Conservation (phyloP, 1,284 basidiomycete genomes). For the Trichosporon ovoides region DNA sequence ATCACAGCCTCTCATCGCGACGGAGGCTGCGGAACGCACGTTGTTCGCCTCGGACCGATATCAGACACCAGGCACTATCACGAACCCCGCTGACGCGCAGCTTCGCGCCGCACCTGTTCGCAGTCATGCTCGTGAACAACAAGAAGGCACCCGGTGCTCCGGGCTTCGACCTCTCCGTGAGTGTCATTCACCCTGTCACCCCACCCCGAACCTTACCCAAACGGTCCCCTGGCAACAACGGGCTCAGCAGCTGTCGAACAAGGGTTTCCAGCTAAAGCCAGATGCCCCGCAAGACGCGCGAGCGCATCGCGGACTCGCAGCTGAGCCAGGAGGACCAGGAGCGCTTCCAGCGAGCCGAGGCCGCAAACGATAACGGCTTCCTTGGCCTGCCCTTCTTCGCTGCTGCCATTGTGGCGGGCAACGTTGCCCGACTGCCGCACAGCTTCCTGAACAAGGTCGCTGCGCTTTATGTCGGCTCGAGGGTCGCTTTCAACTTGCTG, state of each 20-base stretch:
- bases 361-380: conserved; percentile 32
- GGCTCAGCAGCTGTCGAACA: too few relatives aligned
- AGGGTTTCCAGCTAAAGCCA: too few relatives aligned
- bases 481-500: conserved; percentile 27
- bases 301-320: conserved; percentile 73
- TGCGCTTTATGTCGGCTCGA: conserved; percentile 28
- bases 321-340: conserved; percentile 71
- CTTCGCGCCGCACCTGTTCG: conserved; percentile 20
- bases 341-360: conserved; percentile 29
- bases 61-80: too few relatives aligned
- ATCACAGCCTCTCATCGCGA: too few relatives aligned
- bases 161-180: conserved; percentile 22
- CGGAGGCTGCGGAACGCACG: too few relatives aligned
- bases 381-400: conserved; percentile 25
- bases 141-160: conserved; percentile 3
- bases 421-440: conserved; percentile 31
- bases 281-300: conserved; percentile 71
- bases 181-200: too few relatives aligned
- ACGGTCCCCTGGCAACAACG: too few relatives aligned
- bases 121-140: conserved; percentile 12
- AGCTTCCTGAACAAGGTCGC: conserved; percentile 30
- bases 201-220: too few relatives aligned
- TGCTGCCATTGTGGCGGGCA: conserved; percentile 35
- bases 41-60: too few relatives aligned
- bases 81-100: conserved; percentile 9